Evolutionary conservation across 805 yeast genomes (phyloP).

Genomic region (Torulaspora gathmanii): DNA sequence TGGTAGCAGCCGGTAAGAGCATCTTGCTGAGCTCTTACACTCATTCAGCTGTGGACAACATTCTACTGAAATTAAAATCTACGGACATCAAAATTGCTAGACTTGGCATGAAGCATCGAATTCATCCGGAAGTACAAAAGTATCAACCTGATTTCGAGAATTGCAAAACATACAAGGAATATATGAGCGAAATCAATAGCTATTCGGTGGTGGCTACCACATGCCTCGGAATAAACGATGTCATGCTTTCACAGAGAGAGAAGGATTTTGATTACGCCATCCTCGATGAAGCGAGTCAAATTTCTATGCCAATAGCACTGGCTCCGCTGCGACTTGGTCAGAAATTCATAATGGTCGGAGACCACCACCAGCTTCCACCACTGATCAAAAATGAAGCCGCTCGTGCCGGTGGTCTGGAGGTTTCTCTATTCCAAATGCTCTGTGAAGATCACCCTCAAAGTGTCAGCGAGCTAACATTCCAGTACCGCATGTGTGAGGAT

Average conservation of each 20-base stretch:
- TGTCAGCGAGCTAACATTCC: conserved; percentile 72
- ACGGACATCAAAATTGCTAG: conserved; percentile 52
- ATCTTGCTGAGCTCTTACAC: conserved; percentile 83
- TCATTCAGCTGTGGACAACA: conserved; percentile 94
- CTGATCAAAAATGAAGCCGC: conserved; percentile 70
- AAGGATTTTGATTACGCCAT: conserved; percentile 84
- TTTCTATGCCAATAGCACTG: conserved; percentile 81
- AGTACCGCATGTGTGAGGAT: conserved; percentile 89
- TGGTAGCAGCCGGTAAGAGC: conserved; percentile 55
- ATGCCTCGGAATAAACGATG: conserved; percentile 58
- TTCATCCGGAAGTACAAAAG: conserved; percentile 58
- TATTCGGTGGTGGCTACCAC: conserved; percentile 85
- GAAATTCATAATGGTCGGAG: conserved; percentile 90
- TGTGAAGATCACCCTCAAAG: conserved; percentile 69
- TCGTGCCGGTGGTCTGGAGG: conserved; percentile 49
- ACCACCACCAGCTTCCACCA: conserved; percentile 91
- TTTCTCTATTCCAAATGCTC: conserved; percentile 69
- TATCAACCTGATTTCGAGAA: conserved; percentile 46
- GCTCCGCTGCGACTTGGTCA: conserved; percentile 81
- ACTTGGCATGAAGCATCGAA: conserved; percentile 54
- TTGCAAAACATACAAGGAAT: conserved; percentile 43
- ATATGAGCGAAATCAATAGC: conserved; percentile 43
- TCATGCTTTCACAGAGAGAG: conserved; percentile 31
- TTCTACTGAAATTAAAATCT: conserved; percentile 62
- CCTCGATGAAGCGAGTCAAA: conserved; percentile 94